Evolutionary conservation across 495 filamentous ascomycete genomes (phyloP).

Genomic region (Paragyromitra xinjiangensis): DNA sequence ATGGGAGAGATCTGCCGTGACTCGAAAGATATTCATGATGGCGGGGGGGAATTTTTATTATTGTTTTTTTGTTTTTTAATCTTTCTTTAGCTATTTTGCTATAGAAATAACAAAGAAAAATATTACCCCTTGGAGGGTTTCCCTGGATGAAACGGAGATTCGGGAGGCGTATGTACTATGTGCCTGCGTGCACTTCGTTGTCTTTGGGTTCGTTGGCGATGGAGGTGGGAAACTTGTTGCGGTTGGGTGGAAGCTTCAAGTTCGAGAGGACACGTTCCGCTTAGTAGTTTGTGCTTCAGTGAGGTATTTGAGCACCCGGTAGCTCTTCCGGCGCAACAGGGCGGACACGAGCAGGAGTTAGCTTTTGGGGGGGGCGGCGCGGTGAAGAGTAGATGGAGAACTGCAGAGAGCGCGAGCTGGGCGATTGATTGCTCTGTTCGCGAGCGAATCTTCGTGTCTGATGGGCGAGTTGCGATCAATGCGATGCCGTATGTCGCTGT

Average conservation of each 20-base stretch:
- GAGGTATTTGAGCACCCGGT: conserved; percentile 52
- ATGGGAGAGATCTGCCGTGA: conserved; percentile 81
- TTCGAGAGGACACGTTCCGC: conserved; percentile 55
- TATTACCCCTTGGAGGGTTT: conserved; percentile 32
- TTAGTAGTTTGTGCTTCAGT: conserved; percentile 50
- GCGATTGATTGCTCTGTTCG: conserved; percentile 45
- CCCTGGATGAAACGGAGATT: conserved; percentile 49
- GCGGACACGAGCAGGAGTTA: conserved; percentile 13
- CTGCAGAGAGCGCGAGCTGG: conserved; percentile 40
- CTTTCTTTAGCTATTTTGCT: not conserved
- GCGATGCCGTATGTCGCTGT: conserved; percentile 50
- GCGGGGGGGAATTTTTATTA: conserved; percentile 27
- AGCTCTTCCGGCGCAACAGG: conserved; percentile 39
- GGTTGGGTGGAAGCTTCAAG: conserved; percentile 45
- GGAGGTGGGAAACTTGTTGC: conserved; percentile 43
- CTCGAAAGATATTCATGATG: conserved; percentile 55
- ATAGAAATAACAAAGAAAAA: not conserved
- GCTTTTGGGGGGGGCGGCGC: not conserved
- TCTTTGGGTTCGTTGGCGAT: conserved; percentile 47
- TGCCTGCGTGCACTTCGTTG: conserved; percentile 49
- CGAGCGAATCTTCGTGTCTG: conserved; percentile 47
- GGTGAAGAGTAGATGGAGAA: conserved; percentile 44
- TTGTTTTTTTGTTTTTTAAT: conserved; percentile 23
- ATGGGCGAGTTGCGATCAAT: conserved; percentile 40
- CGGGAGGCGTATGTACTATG: conserved; percentile 33